Evolutionary conservation across 2,329 filamentous ascomycete species (phyloP).

Genomic region (Epichloe brachyelytri): DNA sequence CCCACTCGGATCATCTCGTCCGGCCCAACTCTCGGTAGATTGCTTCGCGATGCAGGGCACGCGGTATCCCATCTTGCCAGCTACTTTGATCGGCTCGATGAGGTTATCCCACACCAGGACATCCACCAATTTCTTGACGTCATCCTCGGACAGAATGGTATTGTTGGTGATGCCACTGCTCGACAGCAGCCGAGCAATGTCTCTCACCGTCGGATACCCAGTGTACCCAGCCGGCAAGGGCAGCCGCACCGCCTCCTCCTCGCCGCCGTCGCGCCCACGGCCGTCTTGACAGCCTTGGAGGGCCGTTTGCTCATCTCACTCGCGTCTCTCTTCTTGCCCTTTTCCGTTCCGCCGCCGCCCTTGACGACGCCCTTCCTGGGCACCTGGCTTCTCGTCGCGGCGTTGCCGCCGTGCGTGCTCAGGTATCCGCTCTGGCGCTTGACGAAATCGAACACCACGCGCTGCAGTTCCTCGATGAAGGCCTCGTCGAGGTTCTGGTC

Average conservation of each 20-base stretch:
- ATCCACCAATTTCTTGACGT: conserved; percentile 76
- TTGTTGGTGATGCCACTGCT: conserved; percentile 58
- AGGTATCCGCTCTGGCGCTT: conserved; percentile 59
- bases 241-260: conserved; percentile 29
- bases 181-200: conserved; percentile 65
- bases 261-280: background rate
- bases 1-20: conserved; percentile 23
- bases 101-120: conserved; percentile 82
- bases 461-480: conserved; percentile 67
- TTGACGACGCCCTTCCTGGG: conserved; percentile 45
- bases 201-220: conserved; percentile 66
- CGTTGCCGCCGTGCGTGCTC: conserved; percentile 22
- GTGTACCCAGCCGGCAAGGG: conserved; percentile 54
- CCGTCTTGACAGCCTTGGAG: conserved; percentile 16
- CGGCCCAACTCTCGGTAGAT: conserved; percentile 27
- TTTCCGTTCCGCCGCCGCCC: conserved; percentile 27
- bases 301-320: conserved; percentile 22
- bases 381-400: conserved; percentile 24
- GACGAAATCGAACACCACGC: conserved; percentile 61
- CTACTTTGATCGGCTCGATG: conserved; percentile 51
- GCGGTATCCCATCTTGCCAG: conserved; percentile 38
- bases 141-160: conserved; percentile 54
- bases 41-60: conserved; percentile 36
- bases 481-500: conserved; percentile 81
- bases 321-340: conserved; percentile 39